Evolutionary conservation across 129 eudicot genomes (phyloP), one percentile per base, ranked within the genome.

Genomic region (Chrysanthemum lavandulifolium): DNA sequence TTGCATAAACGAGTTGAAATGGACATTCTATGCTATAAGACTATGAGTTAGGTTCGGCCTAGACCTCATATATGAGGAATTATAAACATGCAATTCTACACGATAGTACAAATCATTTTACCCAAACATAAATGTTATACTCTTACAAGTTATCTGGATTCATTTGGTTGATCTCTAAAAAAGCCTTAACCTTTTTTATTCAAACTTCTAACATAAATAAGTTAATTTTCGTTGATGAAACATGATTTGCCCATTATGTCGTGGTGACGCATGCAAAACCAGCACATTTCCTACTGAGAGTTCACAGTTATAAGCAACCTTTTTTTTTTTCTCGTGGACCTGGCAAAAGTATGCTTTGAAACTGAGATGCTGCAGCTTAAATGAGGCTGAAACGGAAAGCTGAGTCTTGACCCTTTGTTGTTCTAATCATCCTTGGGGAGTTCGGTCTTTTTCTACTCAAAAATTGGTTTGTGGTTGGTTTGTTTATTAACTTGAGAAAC

Each of bases 191-290:
- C 29, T 13, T 51, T 14, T 15, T 60, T 6, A 10, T 10, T 19
- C 23, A 23, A 25, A 25, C 4, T 19, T 67, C 15, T 25, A 13
- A 69, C 33, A 53, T 50, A 15, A 45, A 5, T 15, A 54, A 68
- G 53, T 69, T 72, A 1, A 72, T 47, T 52, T 67, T 47, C 36
- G 11, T 6, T 75, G 50, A 75, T 76, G 69, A 59, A 58, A 71
- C 88, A 86, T 88, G 91, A 84, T 86, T 49, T 86, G 91, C 76
- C 91, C 91, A 36, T 82, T 86, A 50, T 86, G 91, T 76, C 84
- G 91, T 36, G 88, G 91, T 15, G 91, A 86, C 13, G 61, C 83
- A 72, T 86, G 91, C 74, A 78, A 73, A 78, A 60, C 81, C 14
- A 75, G 64, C 43, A 67, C 81, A 36, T 59, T 73, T 65, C 58